A percentile compares a stretch with the other conserved stretches of the same genome.
These are phyloP conservation scores for Exophiala sideris DNA, from an alignment of 2,329 filamentous ascomycete genomes.

Conservation along the genomic window DNA sequence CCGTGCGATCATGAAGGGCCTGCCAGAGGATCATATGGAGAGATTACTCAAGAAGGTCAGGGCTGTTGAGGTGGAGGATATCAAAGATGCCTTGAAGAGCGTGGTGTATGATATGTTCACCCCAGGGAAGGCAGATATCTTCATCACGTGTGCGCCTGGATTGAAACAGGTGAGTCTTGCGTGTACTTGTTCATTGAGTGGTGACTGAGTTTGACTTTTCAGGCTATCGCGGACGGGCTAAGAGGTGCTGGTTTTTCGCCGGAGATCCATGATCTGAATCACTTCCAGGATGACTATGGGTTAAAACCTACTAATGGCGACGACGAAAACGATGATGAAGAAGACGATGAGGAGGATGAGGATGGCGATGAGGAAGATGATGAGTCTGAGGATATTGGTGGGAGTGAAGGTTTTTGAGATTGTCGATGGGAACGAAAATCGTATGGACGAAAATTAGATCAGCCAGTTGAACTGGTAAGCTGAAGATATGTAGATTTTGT, in stretches of 20 bases:
- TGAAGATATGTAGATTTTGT: too few relatives aligned
- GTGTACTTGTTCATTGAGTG: conserved; percentile 18
- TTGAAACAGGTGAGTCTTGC: conserved; percentile 70
- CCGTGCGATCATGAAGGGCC: conserved; percentile 70
- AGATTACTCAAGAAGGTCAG: conserved; percentile 74
- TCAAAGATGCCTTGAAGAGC: conserved; percentile 69
- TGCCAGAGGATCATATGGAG: conserved; percentile 74
- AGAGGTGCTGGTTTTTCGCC: conserved; percentile 73
- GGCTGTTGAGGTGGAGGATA: conserved; percentile 70
- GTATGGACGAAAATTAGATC: too few relatives aligned
- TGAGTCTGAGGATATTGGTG: conserved; percentile 49
- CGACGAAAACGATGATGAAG: conserved; percentile 57
- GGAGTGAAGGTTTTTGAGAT: conserved; percentile 41
- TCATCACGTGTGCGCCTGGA: conserved; percentile 81
- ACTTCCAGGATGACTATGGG: conserved; percentile 89
- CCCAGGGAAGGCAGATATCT: conserved; percentile 74
- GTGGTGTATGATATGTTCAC: conserved; percentile 77
- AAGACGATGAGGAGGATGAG: conserved; percentile 54
- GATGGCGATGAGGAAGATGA: conserved; percentile 45
- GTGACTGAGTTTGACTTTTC: conserved; percentile 21
- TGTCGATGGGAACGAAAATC: conserved; percentile 12
- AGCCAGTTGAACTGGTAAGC: too few relatives aligned
- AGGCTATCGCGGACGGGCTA: conserved; percentile 76
- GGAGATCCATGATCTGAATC: conserved; percentile 67
- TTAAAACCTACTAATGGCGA: conserved; percentile 62